These are phyloP conservation scores for grape (Vitis vinifera) DNA, from an alignment of 164 flowering plant species.

Conservation along the genomic window DNA sequence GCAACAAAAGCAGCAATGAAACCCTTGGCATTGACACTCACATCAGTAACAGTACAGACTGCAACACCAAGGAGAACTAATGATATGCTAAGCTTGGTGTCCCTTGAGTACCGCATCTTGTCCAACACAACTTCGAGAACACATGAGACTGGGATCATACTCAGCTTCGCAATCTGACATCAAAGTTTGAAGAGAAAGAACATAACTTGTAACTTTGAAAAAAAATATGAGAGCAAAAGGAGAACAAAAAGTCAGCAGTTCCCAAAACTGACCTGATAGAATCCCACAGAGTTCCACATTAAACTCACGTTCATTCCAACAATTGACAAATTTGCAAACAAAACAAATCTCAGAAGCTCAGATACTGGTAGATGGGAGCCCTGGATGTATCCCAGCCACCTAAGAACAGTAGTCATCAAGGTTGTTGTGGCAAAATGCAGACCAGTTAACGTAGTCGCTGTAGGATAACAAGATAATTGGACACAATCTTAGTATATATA, in stretches of 20 bases:
- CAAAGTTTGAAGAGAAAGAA: neutral
- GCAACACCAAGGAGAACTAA: conserved; percentile 85
- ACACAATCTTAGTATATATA: too few species aligned
- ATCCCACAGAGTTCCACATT: conserved; percentile 95
- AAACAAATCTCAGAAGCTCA: conserved; percentile 73
- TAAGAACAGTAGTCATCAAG: conserved; percentile 60
- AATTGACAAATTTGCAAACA: conserved; percentile 88
- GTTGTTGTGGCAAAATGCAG: conserved; percentile 89
- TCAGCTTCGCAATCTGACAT: conserved; percentile 84
- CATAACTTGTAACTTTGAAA: neutral
- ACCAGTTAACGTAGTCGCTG: conserved; percentile 96
- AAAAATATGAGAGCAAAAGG: neutral
- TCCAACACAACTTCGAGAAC: conserved; percentile 72
- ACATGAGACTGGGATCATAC: conserved; percentile 90
- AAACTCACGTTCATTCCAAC: conserved; percentile 94
- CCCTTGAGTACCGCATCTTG: conserved; percentile 78
- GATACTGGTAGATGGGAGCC: conserved; percentile 64
- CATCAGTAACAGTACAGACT: conserved; percentile 92
- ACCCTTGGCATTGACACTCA: conserved; percentile 78
- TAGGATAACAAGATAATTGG: conserved; percentile 14
- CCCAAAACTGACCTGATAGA: conserved; percentile 67
- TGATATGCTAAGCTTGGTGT: conserved; percentile 78
- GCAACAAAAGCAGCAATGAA: conserved; percentile 81
- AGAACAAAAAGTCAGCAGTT: neutral
- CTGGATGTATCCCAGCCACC: conserved; percentile 82